A percentile compares a stretch with the other conserved stretches of the same genome.
Conservation (phyloP, 345 rosid species). For the Moringa oleifera region DNA sequence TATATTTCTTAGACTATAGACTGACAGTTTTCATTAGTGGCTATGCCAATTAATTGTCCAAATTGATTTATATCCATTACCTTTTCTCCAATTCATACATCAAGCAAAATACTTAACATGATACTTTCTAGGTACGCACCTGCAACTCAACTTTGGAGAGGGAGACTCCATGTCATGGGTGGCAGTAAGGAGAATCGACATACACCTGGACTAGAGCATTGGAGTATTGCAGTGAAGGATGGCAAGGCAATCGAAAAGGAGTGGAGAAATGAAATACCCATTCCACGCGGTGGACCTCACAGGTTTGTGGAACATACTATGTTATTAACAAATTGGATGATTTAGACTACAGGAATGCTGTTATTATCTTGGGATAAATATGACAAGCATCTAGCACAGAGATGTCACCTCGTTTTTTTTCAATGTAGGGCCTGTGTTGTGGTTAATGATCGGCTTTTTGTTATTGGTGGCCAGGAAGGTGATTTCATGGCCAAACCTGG, state of each 20-base stretch:
- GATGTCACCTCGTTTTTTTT: not conserved
- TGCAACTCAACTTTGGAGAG: slow-evolving; percentile 96
- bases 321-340: no score
- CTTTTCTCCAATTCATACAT: not conserved
- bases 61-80: no score
- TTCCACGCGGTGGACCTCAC: slow-evolving; percentile 99
- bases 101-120: slow-evolving; percentile 2
- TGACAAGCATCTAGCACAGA: not conserved
- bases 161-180: slow-evolving; percentile 99
- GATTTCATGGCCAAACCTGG: slow-evolving; percentile 99
- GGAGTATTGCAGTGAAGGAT: slow-evolving; percentile 89
- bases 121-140: slow-evolving; percentile 79
- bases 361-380: not conserved
- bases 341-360: no score
- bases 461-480: slow-evolving; percentile 97
- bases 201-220: slow-evolving; percentile 83
- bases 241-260: slow-evolving; percentile 78
- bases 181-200: slow-evolving; percentile 92
- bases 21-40: no score
- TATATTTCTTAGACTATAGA: no score
- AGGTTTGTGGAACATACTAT: slow-evolving; percentile 38
- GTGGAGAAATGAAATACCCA: slow-evolving; percentile 87
- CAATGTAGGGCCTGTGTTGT: slow-evolving; percentile 70
- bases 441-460: slow-evolving; percentile 61
- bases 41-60: no score